Evolutionary conservation across 176 grass and related monocot species (phyloP), one percentile per base, ranked within the genome.

Genomic region (Zoysia japonica): DNA sequence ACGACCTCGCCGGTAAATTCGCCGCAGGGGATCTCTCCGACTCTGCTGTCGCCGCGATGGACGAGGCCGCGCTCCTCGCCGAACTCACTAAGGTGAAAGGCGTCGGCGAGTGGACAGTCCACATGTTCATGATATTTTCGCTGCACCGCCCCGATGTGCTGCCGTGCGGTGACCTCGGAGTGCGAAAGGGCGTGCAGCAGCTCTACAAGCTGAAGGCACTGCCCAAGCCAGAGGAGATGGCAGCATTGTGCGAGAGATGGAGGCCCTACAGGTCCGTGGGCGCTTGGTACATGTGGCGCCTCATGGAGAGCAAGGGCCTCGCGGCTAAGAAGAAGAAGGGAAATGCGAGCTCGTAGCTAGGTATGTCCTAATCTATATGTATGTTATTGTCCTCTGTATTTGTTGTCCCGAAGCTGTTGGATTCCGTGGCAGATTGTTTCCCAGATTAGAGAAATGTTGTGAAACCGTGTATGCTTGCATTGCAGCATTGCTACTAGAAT

Each of bases 51-150:
- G 59, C 82, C 20, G 62, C 82, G 17, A 90, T 90, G 87, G 88
- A 85, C 65, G 87, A 87, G 38, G 64, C 65, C 11, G 76, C 72
- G 1, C 91, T 93, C 66, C 83, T 89, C 50, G 69, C 75, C 7
- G 65, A 87, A 70, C 78, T 89, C 74, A 81, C 73, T 60, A 72
- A 65, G 74, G 91, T 90, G 28, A 93, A 82, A 59, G 90, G 87
- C 48, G 37, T 93, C 17, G 87, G 87, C 38, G 87, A 83, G 63
- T 93, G 91, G 91, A 90, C 85, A 4, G 85, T 90, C 39, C 85
- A 93, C 81, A 93, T 93, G 91, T 93, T 93, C 85, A 93, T 93
- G 91, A 85, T 93, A 64, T 93, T 90, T 78, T 93, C 91, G 38
- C 78, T 90, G 50, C 91, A 90, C 74, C 91, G 85, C 61, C 91